Base-by-base conservation (phyloP, 2,329 filamentous ascomycete genomes). In the Periconia digitata region DNA sequence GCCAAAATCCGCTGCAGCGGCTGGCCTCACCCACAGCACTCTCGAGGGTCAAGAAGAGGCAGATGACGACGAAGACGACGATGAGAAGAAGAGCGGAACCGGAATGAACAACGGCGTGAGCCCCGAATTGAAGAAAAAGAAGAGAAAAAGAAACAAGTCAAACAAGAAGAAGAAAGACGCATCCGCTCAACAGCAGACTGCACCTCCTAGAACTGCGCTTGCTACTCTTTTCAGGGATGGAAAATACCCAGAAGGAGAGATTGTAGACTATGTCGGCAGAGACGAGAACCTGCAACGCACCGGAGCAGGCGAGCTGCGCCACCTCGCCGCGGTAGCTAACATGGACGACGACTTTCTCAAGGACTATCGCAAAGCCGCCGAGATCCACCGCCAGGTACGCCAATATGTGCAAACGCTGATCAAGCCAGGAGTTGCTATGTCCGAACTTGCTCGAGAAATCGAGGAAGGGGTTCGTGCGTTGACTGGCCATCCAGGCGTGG, bases 351-450 rank as follows among this genome's bases (percentile, higher is more conserved):
- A 89, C 44, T 92, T 89, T 72, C 72, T 94, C 45, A 76, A 79
- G 44, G 89, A 95, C 64, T 94, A 92, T 69, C 86, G 90, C 52
- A 83, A 92, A 66, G 90, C 84, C 35, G 89, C 90, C n/a, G 90
- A 95, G 72, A 82, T 89, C 12, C 90, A 95, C 70, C 85, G 90
- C 49, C 89, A 95, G 68, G 89, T 94, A 49, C 86, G 90, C 47
- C 84, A 90, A 66, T 89, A 88, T 78, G 88, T 86, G 2, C 85
- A 90, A 71, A 85, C 84, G 63, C 85, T 81, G 59, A 87, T 92
- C 60, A 87, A 87, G 74, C 90, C 90, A 0, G 90, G 90, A 20
- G 82, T 89, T 75, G 84, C 82, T 8, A 74, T 95, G 70, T 89
- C 83, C 4, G 82, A 88, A 67, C 91, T 95, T 56, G 89, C 89